Conservation (phyloP, 2,329 filamentous ascomycete genomes). For the Cladosporium velox region DNA sequence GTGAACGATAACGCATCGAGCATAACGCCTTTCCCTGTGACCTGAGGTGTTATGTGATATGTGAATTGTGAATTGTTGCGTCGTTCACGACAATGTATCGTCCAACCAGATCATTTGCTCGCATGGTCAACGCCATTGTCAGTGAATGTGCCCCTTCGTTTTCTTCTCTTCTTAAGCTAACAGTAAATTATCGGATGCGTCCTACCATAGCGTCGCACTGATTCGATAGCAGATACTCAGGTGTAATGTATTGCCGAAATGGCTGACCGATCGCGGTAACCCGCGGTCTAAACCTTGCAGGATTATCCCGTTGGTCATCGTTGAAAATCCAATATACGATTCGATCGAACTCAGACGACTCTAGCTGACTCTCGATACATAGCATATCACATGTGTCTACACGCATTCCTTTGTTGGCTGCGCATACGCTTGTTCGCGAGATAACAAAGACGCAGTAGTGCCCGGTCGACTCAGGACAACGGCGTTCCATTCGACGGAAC, state of each 20-base stretch:
- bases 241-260: not conserved
- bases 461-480: not conserved
- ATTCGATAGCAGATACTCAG: not conserved
- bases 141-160: not conserved
- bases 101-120: not conserved
- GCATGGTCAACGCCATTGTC: not conserved
- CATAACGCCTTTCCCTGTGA: not conserved
- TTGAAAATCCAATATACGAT: not conserved
- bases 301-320: not conserved
- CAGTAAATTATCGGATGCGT: not conserved
- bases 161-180: not conserved
- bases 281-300: too few relatives aligned
- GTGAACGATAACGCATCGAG: not conserved
- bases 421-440: not conserved
- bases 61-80: not conserved
- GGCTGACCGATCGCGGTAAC: not conserved
- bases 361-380: not conserved
- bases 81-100: not conserved
- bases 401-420: not conserved
- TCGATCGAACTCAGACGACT: not conserved
- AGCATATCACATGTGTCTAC: not conserved
- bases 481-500: not conserved
- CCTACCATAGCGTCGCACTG: not conserved
- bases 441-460: not conserved
- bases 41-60: not conserved